Conservation (phyloP, 257 asterid genomes). For the Penstemon barbatus region DNA sequence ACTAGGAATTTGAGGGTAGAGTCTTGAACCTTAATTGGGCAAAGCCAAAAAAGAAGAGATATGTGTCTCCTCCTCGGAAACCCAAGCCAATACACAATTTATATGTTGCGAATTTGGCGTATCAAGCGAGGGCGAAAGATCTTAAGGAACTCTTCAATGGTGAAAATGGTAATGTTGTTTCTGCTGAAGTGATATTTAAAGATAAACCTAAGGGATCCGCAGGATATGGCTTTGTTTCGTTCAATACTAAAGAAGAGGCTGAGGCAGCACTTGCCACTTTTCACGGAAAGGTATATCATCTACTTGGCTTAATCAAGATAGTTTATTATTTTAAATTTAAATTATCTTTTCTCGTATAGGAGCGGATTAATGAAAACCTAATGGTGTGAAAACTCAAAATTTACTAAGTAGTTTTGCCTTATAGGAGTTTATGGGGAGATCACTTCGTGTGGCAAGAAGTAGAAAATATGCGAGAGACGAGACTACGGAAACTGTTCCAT, state of each 20-base stretch:
- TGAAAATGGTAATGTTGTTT: slow-evolving; percentile 44
- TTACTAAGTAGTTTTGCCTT: too few relatives aligned
- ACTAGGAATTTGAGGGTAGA: slow-evolving; percentile 46
- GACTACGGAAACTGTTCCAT: background rate
- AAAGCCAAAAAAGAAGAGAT: slow-evolving; percentile 36
- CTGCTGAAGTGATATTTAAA: slow-evolving; percentile 47
- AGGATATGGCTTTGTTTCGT: slow-evolving; percentile 60
- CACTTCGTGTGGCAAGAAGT: background rate
- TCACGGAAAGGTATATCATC: too few relatives aligned
- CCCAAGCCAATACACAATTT: slow-evolving; percentile 45
- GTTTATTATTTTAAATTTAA: too few relatives aligned
- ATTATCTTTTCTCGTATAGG: too few relatives aligned
- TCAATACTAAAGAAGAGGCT: slow-evolving; percentile 47
- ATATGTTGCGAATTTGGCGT: slow-evolving; percentile 49
- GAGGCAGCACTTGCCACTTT: slow-evolving; percentile 34
- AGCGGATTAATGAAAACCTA: slow-evolving; percentile 34
- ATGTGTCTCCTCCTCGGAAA: slow-evolving; percentile 23
- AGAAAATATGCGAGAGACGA: slow-evolving; percentile 8
- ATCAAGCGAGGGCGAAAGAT: slow-evolving; percentile 47
- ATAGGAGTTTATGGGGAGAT: slow-evolving; percentile 34
- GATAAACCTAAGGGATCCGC: slow-evolving; percentile 48
- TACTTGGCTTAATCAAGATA: too few relatives aligned
- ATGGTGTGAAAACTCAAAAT: too few relatives aligned
- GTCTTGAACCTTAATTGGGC: slow-evolving; percentile 54
- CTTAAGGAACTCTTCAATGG: slow-evolving; percentile 49